Evolutionary conservation across 2,329 filamentous ascomycete genomes (phyloP), one percentile per base, ranked within the genome.

Genomic region (Diplodia mutila): DNA sequence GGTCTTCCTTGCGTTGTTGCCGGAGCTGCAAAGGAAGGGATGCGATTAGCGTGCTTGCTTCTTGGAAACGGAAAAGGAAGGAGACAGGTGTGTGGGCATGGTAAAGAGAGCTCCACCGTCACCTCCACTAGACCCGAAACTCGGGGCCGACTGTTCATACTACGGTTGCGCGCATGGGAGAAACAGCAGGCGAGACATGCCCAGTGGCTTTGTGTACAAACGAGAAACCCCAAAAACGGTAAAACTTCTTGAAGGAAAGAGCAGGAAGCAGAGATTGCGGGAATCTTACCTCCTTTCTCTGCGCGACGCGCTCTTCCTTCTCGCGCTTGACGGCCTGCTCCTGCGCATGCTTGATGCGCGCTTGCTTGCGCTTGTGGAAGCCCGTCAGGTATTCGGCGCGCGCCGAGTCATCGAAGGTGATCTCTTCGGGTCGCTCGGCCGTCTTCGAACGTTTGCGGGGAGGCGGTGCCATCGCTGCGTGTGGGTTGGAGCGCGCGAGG

Each of bases 281-380:
- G 4, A 4, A 25, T n/a, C 57, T 59, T 82, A 94, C 94, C 87
- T 93, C 90, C 78, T 89, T 91, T 73, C 94, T 85, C 67, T 90
- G 83, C 68, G 86, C 83, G 67, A 94, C 86, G 76, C 86, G 91
- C 77, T 97, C 94, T 74, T 93, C 87, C 61, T 90, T 88, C 57
- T 90, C 93, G 76, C 86, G 89, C 79, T 92, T 90, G 54, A 87
- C 89, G 3, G 92, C 92, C 72, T 91, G 85, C 72, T 95, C 93
- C 75, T 95, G 91, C 1, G 94, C 94, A 79, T 90, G 85, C 82
- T 97, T 96, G 72, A 90, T 89, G 46, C 95, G 87, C 78, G 93
- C 91, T 65, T 91, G 82, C 80, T 97, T 98, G 79, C 95, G 90
- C 85, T 98, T 99, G 83, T 94, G 94, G 81, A 99, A 99, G 2